phyloP scores from a whole-genome alignment of 371 early-diverging fungal species.

The Apophysomyces elegans region DNA sequence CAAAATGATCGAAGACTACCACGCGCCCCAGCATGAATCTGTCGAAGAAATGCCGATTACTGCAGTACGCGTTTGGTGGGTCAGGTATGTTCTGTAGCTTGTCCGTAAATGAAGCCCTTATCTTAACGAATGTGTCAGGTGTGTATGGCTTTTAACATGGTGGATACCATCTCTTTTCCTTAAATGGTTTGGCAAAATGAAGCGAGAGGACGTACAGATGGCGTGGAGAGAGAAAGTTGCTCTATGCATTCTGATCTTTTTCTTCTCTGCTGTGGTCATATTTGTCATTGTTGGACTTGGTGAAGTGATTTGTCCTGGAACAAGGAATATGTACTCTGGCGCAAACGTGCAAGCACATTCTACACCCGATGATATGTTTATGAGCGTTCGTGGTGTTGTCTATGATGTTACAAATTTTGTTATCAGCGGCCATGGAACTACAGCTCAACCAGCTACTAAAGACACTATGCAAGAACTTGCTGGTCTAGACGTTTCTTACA shows the following conservation, averaged over 20 bases:
- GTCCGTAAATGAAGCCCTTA: neutral
- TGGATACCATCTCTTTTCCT: slow-evolving; percentile 78
- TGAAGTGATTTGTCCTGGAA: slow-evolving; percentile 80
- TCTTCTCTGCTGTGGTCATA: slow-evolving; percentile 73
- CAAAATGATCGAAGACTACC: slow-evolving; percentile 40
- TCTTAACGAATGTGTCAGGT: slow-evolving; percentile 19
- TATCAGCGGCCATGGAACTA: slow-evolving; percentile 42
- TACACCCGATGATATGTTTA: slow-evolving; percentile 44
- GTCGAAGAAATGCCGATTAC: slow-evolving; percentile 55
- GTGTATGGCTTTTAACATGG: slow-evolving; percentile 84
- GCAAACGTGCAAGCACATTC: slow-evolving; percentile 40
- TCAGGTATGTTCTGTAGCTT: slow-evolving; percentile 62
- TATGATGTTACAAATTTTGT: slow-evolving; percentile 69
- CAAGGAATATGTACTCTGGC: slow-evolving; percentile 58
- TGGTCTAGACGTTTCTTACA: slow-evolving; percentile 62
- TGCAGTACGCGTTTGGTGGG: slow-evolving; percentile 71
- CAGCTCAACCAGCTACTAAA: slow-evolving; percentile 36
- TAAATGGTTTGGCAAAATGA: slow-evolving; percentile 64
- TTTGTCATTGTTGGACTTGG: slow-evolving; percentile 89
- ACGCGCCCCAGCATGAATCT: slow-evolving; percentile 48
- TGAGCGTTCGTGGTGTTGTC: slow-evolving; percentile 67
- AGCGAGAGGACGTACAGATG: slow-evolving; percentile 80
- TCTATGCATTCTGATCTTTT: slow-evolving; percentile 80
- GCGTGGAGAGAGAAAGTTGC: slow-evolving; percentile 97
- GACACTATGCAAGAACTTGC: slow-evolving; percentile 61